Evolutionary conservation across 306 rosid species (phyloP), one percentile per base, ranked within the genome.

Genomic region (Ammopiptanthus mongolicus): DNA sequence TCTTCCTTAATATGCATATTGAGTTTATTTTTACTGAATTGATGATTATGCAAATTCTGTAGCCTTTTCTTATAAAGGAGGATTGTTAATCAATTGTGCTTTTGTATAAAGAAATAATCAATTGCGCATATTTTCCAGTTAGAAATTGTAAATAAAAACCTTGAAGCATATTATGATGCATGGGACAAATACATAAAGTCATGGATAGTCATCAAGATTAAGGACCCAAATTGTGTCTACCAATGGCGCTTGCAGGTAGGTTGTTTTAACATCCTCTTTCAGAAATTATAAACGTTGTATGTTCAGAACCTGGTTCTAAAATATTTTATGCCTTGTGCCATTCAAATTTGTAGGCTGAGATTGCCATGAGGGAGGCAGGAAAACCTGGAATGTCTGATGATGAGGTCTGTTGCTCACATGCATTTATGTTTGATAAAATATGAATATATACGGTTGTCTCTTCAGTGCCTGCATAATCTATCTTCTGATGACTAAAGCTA

Each of bases 291-390:
- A 52, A 13, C 22, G 36, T n/a, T 58, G 50, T 71, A 48, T 60
- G 48, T 65, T 77, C 65, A 19, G 18, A 59, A 65, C 67, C 70
- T 66, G 67, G 36, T 46, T 14, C 71, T 76, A 39, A 75, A 36
- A 37, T 39, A 36, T 23, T 71, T 23, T 63, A 7, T 72, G 59
- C 17, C 67, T 18, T 61, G 33, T 25, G 18, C 17, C 47, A 21
- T 74, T 69, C n/a, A 63, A 78, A 80, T 71, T 52, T 82, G 82
- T 86, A 95, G 99, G 99, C 97, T 48, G 97, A 95, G 90, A 88
- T 95, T 75, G 99, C 97, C 15, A 95, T 95, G 99, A 95, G 96
- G 73, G 92, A 95, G 42, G 99, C 91, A 7, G 99, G 97, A 28
- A 95, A 95, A 0, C 90, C 97, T 3, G 97, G 97, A 69, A 90